Percentiles rank a stretch among this genome's conserved stretches.
These are phyloP conservation scores for Gossypium lobatum DNA, from an alignment of 441 rosid genomes.

Conservation along the genomic window DNA sequence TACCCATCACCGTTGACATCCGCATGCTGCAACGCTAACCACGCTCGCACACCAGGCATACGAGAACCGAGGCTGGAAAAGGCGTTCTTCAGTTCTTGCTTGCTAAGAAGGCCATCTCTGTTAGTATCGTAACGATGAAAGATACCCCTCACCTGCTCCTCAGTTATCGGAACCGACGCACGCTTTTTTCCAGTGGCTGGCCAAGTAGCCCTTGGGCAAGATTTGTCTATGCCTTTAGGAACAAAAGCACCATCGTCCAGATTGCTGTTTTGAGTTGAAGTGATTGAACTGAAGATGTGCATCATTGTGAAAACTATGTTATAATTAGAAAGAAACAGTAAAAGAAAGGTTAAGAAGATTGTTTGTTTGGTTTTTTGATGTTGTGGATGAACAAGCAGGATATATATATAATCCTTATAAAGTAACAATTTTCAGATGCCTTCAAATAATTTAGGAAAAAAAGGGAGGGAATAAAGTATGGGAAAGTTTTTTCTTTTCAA, in stretches of 20 bases:
- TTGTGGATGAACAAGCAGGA: not conserved
- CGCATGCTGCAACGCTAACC: slow-evolving; percentile 16
- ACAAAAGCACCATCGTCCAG: not conserved
- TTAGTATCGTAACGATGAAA: slow-evolving; percentile 18
- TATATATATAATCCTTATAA: not conserved
- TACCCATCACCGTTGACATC: slow-evolving; percentile 22
- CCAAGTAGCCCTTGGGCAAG: not conserved
- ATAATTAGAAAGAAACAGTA: not conserved
- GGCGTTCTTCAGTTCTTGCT: slow-evolving; percentile 20
- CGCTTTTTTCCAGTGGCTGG: not conserved
- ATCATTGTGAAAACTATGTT: not conserved
- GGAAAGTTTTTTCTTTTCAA: no score
- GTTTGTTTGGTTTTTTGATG: not conserved
- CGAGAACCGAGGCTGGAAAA: slow-evolving; percentile 17
- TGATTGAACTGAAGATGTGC: not conserved
- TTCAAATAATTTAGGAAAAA: not conserved
- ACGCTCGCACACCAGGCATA: slow-evolving; percentile 13
- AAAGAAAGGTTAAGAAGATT: not conserved
- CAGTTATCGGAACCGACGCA: not conserved
- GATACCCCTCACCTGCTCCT: slow-evolving; percentile 15
- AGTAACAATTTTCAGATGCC: not conserved
- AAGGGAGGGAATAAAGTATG: slow-evolving; percentile 1
- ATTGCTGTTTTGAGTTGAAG: not conserved
- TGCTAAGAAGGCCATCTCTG: slow-evolving; percentile 27
- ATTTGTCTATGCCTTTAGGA: not conserved